Percentiles rank a stretch among this genome's conserved stretches.
phyloP scores from a whole-genome alignment of 2,329 filamentous ascomycete genomes.

The Didymella arachidicola region DNA sequence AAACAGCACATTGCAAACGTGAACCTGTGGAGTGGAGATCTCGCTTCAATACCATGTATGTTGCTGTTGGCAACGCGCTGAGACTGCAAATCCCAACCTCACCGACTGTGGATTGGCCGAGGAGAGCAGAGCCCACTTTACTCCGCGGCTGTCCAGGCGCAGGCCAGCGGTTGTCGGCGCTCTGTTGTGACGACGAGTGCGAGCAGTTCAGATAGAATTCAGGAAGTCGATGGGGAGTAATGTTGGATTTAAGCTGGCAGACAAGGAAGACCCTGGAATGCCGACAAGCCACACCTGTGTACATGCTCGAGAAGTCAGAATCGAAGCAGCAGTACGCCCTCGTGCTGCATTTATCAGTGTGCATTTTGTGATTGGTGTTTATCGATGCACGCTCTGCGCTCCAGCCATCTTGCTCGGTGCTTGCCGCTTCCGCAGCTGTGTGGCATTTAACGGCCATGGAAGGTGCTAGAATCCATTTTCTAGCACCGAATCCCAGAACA shows the following conservation, averaged over 20 bases:
- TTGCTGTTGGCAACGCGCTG: slow-evolving; percentile 36
- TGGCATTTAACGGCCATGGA: slow-evolving; percentile 28
- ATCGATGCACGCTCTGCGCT: slow-evolving; percentile 19
- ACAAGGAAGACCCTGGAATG: slow-evolving; percentile 21
- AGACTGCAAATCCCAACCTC: slow-evolving; percentile 40
- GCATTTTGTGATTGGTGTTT: slow-evolving; percentile 23
- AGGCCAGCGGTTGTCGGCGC: slow-evolving; percentile 6
- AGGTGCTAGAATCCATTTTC: slow-evolving; percentile 31
- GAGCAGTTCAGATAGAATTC: not conserved
- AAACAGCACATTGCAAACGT: slow-evolving; percentile 27
- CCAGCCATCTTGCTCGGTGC: slow-evolving; percentile 35
- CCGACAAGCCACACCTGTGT: slow-evolving; percentile 2
- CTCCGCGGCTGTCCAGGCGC: slow-evolving; percentile 9
- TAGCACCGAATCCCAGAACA: slow-evolving; percentile 39
- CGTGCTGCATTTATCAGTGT: not conserved
- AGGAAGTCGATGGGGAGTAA: not conserved
- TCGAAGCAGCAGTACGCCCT: slow-evolving; percentile 1
- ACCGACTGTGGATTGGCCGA: slow-evolving; percentile 30
- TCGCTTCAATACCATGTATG: slow-evolving; percentile 25
- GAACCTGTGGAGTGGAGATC: slow-evolving; percentile 23
- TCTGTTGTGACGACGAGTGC: slow-evolving; percentile 7
- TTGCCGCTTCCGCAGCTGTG: slow-evolving; percentile 26
- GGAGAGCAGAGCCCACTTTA: slow-evolving; percentile 11
- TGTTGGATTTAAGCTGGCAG: slow-evolving; percentile 1
- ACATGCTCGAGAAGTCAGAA: slow-evolving; percentile 1